These are phyloP conservation scores for Purpureocillium takamizusanense DNA, from an alignment of 2,329 filamentous ascomycete genomes.

Conservation along the genomic window DNA sequence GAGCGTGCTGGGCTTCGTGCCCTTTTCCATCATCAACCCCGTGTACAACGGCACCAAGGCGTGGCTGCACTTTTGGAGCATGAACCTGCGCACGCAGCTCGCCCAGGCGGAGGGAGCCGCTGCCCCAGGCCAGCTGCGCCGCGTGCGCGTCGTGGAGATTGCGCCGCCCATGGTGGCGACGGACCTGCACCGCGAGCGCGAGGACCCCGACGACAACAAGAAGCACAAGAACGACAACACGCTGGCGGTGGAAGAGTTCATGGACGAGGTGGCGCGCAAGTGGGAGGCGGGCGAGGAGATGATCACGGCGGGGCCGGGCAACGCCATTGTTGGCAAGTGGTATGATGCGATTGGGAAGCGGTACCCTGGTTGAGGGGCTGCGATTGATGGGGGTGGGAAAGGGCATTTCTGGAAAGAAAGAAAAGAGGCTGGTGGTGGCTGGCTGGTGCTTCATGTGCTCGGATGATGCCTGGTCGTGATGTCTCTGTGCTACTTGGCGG, in stretches of 20 bases:
- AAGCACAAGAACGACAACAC: conserved; percentile 37
- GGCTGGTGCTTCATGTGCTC: too few species aligned
- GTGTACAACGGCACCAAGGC: conserved; percentile 53
- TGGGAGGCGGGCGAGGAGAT: conserved; percentile 38
- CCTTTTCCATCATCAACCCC: conserved; percentile 43
- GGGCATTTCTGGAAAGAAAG: too few species aligned
- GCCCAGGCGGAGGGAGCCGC: too few species aligned
- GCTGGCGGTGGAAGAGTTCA: conserved; percentile 44
- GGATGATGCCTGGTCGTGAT: too few species aligned
- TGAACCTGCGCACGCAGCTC: conserved; percentile 45
- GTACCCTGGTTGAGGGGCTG: conserved; percentile 3
- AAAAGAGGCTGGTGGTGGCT: too few species aligned
- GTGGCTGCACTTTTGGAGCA: conserved; percentile 46
- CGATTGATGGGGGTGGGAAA: too few species aligned
- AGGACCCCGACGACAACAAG: conserved; percentile 49
- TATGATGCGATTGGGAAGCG: conserved; percentile 25
- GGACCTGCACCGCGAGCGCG: conserved; percentile 44
- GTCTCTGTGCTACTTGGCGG: too few species aligned
- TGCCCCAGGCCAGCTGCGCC: too few species aligned
- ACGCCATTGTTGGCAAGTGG: conserved; percentile 32
- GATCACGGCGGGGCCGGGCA: conserved; percentile 35
- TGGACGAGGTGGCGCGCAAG: conserved; percentile 33
- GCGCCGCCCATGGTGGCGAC: conserved; percentile 45
- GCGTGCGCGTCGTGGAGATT: conserved; percentile 43
- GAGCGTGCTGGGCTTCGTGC: conserved; percentile 42